Evolutionary conservation across 805 yeast genomes (phyloP), one percentile per base, ranked within the genome.

Genomic region (Candida ovalis): DNA sequence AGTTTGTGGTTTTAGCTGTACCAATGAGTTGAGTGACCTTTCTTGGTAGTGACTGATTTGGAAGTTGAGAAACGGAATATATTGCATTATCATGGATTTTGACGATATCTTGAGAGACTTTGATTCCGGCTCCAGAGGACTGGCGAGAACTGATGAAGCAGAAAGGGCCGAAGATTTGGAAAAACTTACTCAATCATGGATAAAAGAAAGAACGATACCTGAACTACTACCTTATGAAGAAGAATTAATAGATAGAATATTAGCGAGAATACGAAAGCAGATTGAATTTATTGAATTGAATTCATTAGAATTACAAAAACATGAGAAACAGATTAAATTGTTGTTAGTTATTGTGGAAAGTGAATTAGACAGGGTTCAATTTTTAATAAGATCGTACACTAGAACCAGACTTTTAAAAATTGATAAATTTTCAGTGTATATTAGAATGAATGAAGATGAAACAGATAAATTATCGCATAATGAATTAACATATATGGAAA

Each of bases 361-460:
- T 13, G 98, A 94, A 57, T 75, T 94, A 22, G 98, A 94, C 58
- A 71, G 99, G 48, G 78, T 89, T 27, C 88, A 84, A 58, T 94
- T 84, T 62, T 66, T 92, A 32, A 73, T 91, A n/a, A 70, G 97
- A 44, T 77, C 88, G 13, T 92, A 89, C 63, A 71, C 91, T 30
- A 75, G 99, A 52, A 78, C 92, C 6, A 73, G 99, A 49, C 65
- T 90, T 47, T 69, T 72, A 51, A 91, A 87, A 66, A 78, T 94
- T 42, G 97, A 90, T 68, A 76, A 74, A 52, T 83, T 70, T 64
- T 74, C 88, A 23, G 69, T 86, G 4, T 81, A 71, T 58, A 80
- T 88, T 51, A 73, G 81, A 49, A 75, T 70, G 23, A 60, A 67
- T 23, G 75, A 73, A 18, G 61, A 61, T 0, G 65, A 67, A 19